Conservation (phyloP, 2,329 filamentous ascomycete genomes). For the Aphanocladium album region DNA sequence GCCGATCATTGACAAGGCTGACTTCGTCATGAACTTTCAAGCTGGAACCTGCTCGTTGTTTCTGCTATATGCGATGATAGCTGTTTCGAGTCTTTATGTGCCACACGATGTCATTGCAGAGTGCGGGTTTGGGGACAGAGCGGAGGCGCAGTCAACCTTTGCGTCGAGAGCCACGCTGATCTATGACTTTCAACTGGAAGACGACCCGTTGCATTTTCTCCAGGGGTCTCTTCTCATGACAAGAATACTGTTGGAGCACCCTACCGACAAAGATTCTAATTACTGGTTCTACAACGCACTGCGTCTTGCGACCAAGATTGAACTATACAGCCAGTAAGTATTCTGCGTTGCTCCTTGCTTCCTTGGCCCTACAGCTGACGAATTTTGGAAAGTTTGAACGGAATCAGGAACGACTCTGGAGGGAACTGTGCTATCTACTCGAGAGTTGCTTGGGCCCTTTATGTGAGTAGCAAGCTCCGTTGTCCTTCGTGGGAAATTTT, state of each 20-base stretch:
- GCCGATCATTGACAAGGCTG: constrained; percentile 3
- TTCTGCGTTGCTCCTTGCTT: neutral
- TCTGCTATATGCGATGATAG: neutral
- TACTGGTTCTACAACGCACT: constrained; percentile 10
- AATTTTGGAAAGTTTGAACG: neutral
- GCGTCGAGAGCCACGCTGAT: neutral
- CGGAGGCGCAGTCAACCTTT: neutral
- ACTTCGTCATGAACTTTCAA: neutral
- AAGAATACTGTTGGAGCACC: neutral
- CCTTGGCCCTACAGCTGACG: neutral
- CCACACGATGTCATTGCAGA: neutral
- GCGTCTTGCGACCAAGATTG: constrained; percentile 1
- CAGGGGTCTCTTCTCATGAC: constrained; percentile 3
- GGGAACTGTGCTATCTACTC: neutral
- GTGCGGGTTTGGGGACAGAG: neutral
- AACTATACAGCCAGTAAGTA: constrained; percentile 6
- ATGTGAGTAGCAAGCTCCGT: neutral
- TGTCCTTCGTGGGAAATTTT: neutral
- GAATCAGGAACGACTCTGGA: neutral
- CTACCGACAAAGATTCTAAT: neutral
- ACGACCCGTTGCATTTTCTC: neutral
- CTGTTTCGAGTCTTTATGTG: neutral
- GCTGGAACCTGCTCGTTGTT: constrained; percentile 5
- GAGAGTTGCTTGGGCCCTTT: neutral
- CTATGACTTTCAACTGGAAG: constrained; percentile 1